These are phyloP conservation scores for Ogataea sp. DNA, from an alignment of 805 yeast genomes.

Conservation along the genomic window DNA sequence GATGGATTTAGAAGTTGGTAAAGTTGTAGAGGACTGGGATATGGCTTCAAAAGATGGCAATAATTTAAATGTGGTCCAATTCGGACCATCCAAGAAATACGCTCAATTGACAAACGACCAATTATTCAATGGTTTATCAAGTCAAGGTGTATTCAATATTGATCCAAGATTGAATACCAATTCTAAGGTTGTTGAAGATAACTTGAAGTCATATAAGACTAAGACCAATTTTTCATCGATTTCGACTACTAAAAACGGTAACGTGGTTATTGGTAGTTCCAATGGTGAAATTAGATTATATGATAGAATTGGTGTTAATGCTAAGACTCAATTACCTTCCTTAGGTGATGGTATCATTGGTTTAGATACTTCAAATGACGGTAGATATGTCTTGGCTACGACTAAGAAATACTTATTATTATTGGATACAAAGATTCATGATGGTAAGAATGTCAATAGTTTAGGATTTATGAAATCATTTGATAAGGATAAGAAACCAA, in stretches of 20 bases:
- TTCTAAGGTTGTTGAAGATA: conserved; percentile 50
- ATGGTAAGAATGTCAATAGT: conserved; percentile 50
- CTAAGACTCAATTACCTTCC: conserved; percentile 75
- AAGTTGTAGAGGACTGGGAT: conserved; percentile 82
- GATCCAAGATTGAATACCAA: conserved; percentile 66
- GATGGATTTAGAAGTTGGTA: conserved; percentile 75
- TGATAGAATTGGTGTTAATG: conserved; percentile 64
- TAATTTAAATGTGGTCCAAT: conserved; percentile 40
- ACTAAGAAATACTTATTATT: conserved; percentile 65
- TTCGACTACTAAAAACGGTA: conserved; percentile 67
- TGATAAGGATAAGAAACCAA: conserved; percentile 57
- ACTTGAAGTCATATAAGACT: conserved; percentile 46
- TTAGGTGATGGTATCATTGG: conserved; percentile 69
- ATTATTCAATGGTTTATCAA: conserved; percentile 63
- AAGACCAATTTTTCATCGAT: conserved; percentile 49
- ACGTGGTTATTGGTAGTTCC: conserved; percentile 65
- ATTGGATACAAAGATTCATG: conserved; percentile 56
- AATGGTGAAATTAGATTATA: conserved; percentile 73
- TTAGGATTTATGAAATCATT: conserved; percentile 61
- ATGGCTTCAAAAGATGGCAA: conserved; percentile 32
- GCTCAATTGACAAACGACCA: conserved; percentile 68
- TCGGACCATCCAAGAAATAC: conserved; percentile 67
- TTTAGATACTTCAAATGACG: conserved; percentile 68
- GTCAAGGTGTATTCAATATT: conserved; percentile 58
- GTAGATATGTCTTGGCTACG: conserved; percentile 76